A percentile compares a stretch with the other conserved stretches of the same genome.
phyloP scores from a whole-genome alignment of 176 grass and related monocot species.

The Microstegium vimineum region DNA sequence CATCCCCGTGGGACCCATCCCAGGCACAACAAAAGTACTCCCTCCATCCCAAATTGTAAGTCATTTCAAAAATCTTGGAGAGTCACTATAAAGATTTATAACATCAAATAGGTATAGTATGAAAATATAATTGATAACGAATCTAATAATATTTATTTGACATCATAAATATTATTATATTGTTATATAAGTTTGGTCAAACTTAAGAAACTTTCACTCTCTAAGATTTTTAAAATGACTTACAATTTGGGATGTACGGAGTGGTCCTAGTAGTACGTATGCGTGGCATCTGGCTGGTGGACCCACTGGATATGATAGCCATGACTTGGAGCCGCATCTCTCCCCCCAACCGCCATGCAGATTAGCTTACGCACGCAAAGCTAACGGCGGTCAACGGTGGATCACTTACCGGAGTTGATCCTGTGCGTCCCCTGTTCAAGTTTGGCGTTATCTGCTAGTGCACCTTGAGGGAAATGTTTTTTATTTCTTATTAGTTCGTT shows the following conservation, averaged over 20 bases:
- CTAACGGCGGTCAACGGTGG: neutral
- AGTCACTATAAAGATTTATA: no score
- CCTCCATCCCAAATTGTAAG: no score
- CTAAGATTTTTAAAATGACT: no score
- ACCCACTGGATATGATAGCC: conserved; percentile 34
- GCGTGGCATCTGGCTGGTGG: conserved; percentile 28
- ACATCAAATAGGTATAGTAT: no score
- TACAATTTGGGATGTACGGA: no score
- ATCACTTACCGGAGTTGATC: neutral
- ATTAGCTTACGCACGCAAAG: neutral
- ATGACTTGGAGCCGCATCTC: neutral
- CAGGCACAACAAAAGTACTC: neutral
- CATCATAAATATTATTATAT: no score
- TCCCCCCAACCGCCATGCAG: no score
- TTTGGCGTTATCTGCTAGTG: neutral
- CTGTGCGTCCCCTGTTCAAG: neutral
- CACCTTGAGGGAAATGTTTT: neutral
- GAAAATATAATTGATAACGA: no score
- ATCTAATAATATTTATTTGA: no score
- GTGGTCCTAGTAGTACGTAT: neutral
- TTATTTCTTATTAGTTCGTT: neutral
- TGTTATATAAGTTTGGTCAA: no score
- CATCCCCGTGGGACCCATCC: neutral
- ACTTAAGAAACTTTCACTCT: no score
- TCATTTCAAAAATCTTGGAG: no score